Conservation (phyloP, 2,329 filamentous ascomycete genomes). For the Fusarium sterilihyphosum region DNA sequence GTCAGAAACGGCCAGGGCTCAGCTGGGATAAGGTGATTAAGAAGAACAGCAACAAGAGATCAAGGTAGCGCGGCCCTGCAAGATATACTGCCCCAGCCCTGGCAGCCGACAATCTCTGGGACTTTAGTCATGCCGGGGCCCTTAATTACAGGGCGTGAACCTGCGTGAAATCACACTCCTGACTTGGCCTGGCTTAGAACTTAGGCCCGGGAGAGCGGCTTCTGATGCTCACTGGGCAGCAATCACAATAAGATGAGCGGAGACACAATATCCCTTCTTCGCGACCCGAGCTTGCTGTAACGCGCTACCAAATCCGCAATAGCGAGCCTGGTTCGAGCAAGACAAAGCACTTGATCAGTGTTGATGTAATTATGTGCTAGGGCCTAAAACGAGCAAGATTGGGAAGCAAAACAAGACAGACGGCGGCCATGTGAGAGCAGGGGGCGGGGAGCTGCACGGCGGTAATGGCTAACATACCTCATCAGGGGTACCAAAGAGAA, state of each 20-base stretch:
- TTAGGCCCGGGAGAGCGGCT: conserved; percentile 9
- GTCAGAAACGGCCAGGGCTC: conserved; percentile 39
- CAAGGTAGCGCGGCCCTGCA: conserved; percentile 40
- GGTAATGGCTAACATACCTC: conserved; percentile 20
- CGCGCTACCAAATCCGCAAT: background rate
- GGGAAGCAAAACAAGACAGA: conserved; percentile 28
- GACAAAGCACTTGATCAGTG: background rate
- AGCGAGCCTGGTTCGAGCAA: background rate
- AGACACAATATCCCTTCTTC: conserved; percentile 6
- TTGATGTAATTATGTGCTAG: conserved; percentile 21
- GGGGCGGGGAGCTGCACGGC: conserved; percentile 24
- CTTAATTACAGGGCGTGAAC: conserved; percentile 29
- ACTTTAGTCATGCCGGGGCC: conserved; percentile 34
- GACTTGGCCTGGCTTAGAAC: conserved; percentile 13
- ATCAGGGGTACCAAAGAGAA: background rate
- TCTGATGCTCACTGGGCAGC: conserved; percentile 18
- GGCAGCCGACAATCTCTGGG: conserved; percentile 17
- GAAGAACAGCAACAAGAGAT: conserved; percentile 34
- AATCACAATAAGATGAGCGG: conserved; percentile 13
- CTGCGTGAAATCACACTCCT: conserved; percentile 30
- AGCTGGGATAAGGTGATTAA: conserved; percentile 39
- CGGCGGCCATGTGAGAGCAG: conserved; percentile 35
- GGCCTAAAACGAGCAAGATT: conserved; percentile 17
- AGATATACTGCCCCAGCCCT: conserved; percentile 40
- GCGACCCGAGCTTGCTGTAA: conserved; percentile 12